Base-by-base conservation (phyloP, 768 basidiomycete species). In the Saitozyma sp. region DNA sequence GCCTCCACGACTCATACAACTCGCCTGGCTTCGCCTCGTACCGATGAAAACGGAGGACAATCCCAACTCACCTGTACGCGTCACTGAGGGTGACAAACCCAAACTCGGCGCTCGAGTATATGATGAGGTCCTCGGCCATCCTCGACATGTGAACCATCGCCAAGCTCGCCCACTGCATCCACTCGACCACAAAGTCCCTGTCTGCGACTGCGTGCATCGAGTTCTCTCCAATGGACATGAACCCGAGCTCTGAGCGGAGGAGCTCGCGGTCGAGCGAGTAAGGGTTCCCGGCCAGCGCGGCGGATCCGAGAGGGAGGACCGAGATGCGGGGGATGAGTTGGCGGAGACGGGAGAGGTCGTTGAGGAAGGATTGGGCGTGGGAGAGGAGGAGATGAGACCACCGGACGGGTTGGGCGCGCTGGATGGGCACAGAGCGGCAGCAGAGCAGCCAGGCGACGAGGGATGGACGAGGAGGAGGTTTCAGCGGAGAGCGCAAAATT, bases 321-420 rank as follows among this genome's bases (percentile, higher is more conserved):
- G 95, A 95, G 67, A 98, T 86, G 38, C 95, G 89, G 14, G 93
- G 92, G 59, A 89, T 82, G 57, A 95, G 85, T 75, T 93, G 87
- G 41, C 85, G 84, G 16, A 96, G 85, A 19, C 92, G 88, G 67
- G 91, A 87, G 41, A 94, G 86, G 81, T 99, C 96, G 54, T 86
- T 84, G n/a, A 86, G 84, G 83, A 97, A 93, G 20, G 93, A 91
- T 72, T 91, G 90, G 6, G 93, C 92, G 79, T 99, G 92, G 19
- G 93, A 95, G 58, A 98, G 86, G 50, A 99, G 84, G 57, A 96
- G 86, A 80, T 99, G 96, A 0, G 96, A 94, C 96, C 96, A 99
- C 65, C 96, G 88, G 75, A 99, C 95, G 42, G 96, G 96, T 84
- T 97, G 94, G 17, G 89, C 96, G 45, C 96, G 89, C 95, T 99